Conservation (phyloP, 495 filamentous ascomycete genomes). For the Lindgomyces ingoldianus region DNA sequence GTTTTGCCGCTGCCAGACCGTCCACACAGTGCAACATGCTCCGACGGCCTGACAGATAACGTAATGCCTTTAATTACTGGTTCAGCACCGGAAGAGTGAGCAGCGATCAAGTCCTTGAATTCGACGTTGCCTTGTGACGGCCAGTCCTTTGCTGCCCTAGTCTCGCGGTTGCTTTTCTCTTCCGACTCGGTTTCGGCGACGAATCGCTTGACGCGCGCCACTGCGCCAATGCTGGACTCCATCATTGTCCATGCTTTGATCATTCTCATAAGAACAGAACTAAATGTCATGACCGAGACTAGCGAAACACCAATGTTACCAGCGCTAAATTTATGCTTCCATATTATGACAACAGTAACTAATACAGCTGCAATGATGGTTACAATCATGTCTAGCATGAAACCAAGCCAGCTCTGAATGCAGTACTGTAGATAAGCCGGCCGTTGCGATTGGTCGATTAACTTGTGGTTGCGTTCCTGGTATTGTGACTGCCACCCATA, state of each 20-base stretch:
- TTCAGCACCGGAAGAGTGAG: too few relatives aligned
- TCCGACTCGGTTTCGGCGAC: too few relatives aligned
- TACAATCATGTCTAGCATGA: slow-evolving; percentile 47
- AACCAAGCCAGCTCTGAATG: slow-evolving; percentile 50
- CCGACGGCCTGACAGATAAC: too few relatives aligned
- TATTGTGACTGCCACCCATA: slow-evolving; percentile 44
- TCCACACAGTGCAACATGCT: too few relatives aligned
- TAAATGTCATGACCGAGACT: slow-evolving; percentile 46
- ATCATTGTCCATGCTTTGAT: slow-evolving; percentile 50
- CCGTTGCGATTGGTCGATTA: slow-evolving; percentile 47
- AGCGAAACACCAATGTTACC: slow-evolving; percentile 47
- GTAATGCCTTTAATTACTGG: too few relatives aligned
- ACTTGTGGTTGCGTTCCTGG: slow-evolving; percentile 22
- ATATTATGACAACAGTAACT: slow-evolving; percentile 36
- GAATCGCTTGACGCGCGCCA: slow-evolving; percentile 50
- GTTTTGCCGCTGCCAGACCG: too few relatives aligned
- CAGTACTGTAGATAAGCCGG: slow-evolving; percentile 51
- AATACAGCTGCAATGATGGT: slow-evolving; percentile 42
- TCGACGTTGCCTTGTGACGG: too few relatives aligned
- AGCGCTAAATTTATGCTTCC: slow-evolving; percentile 28
- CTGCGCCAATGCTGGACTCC: slow-evolving; percentile 55
- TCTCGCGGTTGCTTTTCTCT: too few relatives aligned
- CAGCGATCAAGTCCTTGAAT: too few relatives aligned
- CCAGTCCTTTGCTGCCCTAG: too few relatives aligned
- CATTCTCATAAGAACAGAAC: slow-evolving; percentile 40